phyloP scores from a whole-genome alignment of 208 protist species.

The Phytomonas francai region DNA sequence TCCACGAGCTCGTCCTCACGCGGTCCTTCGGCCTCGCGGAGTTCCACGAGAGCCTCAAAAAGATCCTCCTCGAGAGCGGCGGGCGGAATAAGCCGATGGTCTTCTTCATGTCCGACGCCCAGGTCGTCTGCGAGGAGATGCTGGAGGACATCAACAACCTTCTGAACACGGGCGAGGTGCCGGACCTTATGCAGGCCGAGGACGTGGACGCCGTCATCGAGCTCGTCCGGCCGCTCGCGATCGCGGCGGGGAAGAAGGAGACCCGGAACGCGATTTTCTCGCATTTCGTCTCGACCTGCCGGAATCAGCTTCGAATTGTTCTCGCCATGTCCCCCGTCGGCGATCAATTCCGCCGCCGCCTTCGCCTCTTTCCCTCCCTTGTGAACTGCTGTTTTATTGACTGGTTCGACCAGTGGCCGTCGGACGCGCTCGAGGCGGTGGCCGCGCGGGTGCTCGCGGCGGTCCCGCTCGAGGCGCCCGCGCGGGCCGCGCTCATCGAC shows the following conservation, averaged over 20 bases:
- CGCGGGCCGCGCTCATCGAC: conserved; percentile 62
- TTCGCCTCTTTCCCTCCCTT: conserved; percentile 96
- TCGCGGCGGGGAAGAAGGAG: conserved; percentile 89
- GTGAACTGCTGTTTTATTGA: conserved; percentile 98
- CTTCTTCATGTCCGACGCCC: conserved; percentile 94
- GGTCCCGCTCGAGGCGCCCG: conserved; percentile 41
- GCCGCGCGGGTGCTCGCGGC: conserved; percentile 65
- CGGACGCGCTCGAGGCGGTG: conserved; percentile 89
- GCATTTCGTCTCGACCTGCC: conserved; percentile 92
- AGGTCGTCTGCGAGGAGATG: conserved; percentile 94
- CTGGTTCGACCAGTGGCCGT: conserved; percentile 96
- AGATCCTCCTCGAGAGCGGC: conserved; percentile 81
- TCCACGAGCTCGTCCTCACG: conserved; percentile 88
- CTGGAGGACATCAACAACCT: conserved; percentile 98
- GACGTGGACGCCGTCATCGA: conserved; percentile 94
- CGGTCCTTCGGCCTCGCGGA: conserved; percentile 90
- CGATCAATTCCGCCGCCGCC: conserved; percentile 90
- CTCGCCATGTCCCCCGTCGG: conserved; percentile 95
- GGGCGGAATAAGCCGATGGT: conserved; percentile 82
- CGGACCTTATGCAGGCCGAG: conserved; percentile 94
- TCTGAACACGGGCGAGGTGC: conserved; percentile 96
- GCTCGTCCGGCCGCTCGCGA: conserved; percentile 70
- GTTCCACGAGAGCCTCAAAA: conserved; percentile 92
- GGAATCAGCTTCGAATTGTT: conserved; percentile 94
- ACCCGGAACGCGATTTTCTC: conserved; percentile 89